A percentile compares a stretch with the other conserved stretches of the same genome.
Evolutionary conservation across 805 yeast species (phyloP).

Genomic region (Millerago galiae): DNA sequence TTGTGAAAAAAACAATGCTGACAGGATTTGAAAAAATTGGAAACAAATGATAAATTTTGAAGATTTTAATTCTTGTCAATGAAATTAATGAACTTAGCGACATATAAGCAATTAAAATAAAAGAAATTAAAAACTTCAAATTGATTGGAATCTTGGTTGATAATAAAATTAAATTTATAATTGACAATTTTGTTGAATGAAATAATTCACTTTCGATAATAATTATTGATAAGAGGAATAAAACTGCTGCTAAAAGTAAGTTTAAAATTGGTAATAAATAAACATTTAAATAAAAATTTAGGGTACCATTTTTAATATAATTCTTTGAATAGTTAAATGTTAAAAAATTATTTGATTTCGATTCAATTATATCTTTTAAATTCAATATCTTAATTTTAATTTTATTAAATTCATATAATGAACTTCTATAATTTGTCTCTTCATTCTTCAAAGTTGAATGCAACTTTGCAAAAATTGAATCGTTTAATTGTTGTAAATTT

Average conservation of each 20-base stretch:
- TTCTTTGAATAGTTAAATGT: conserved; percentile 25
- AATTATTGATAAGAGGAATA: conserved; percentile 41
- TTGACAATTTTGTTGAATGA: conserved; percentile 60
- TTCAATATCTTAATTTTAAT: conserved; percentile 41
- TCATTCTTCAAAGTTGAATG: conserved; percentile 47
- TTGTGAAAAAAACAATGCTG: conserved; percentile 68
- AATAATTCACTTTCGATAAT: conserved; percentile 70
- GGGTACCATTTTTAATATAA: conserved; percentile 32
- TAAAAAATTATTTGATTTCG: conserved; percentile 29
- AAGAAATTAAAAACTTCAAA: conserved; percentile 32
- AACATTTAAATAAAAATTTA: conserved; percentile 35
- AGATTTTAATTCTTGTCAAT: conserved; percentile 59
- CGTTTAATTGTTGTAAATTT: conserved; percentile 23
- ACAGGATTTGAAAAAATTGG: conserved; percentile 68
- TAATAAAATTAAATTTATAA: conserved; percentile 45
- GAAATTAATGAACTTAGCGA: conserved; percentile 59
- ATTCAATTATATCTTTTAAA: conserved; percentile 52
- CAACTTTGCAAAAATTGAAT: conserved; percentile 41
- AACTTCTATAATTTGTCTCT: conserved; percentile 45
- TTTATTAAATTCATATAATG: conserved; percentile 49
- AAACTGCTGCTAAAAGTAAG: conserved; percentile 35
- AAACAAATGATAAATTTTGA: conserved; percentile 72
- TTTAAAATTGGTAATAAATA: conserved; percentile 40
- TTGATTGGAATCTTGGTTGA: conserved; percentile 24
- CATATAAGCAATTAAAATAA: conserved; percentile 54